Evolutionary conservation across 805 yeast genomes (phyloP).

Genomic region (Saccharomycopsis fermentans): DNA sequence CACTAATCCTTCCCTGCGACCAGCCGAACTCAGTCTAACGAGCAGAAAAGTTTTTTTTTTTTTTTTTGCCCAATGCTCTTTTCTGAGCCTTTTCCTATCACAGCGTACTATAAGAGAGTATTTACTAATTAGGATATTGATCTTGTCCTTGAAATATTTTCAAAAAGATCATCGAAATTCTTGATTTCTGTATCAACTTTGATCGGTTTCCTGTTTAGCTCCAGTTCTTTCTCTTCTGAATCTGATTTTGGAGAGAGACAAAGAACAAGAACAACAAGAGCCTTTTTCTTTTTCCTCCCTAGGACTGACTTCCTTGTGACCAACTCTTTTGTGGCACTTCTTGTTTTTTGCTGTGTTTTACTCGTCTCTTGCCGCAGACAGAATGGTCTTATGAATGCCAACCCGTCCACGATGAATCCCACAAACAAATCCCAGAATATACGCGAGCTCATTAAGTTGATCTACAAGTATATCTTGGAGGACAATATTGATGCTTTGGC

Average conservation of each 20-base stretch:
- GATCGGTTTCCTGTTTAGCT: too few species aligned
- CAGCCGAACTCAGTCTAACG: background rate
- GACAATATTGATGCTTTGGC: conserved; percentile 72
- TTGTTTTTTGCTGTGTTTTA: too few species aligned
- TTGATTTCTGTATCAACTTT: too few species aligned
- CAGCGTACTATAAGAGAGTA: background rate
- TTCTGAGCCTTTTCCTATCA: background rate
- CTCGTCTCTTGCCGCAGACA: background rate
- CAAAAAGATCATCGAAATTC: too few species aligned
- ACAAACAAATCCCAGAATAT: background rate
- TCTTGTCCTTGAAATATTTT: background rate
- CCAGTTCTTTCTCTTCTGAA: too few species aligned
- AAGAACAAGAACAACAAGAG: too few species aligned
- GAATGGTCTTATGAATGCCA: background rate
- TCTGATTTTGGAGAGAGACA: too few species aligned
- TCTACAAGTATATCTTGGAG: conserved; percentile 43
- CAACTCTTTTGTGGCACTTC: too few species aligned
- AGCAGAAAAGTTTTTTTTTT: background rate
- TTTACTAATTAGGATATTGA: background rate
- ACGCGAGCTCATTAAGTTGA: conserved; percentile 26
- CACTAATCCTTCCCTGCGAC: too few species aligned
- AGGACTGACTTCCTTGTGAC: too few species aligned
- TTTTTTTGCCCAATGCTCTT: background rate
- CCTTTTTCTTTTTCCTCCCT: too few species aligned
- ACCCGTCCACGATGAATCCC: background rate